phyloP scores from a whole-genome alignment of 352 stramenopile genomes.

The Pythium utonaiense region DNA sequence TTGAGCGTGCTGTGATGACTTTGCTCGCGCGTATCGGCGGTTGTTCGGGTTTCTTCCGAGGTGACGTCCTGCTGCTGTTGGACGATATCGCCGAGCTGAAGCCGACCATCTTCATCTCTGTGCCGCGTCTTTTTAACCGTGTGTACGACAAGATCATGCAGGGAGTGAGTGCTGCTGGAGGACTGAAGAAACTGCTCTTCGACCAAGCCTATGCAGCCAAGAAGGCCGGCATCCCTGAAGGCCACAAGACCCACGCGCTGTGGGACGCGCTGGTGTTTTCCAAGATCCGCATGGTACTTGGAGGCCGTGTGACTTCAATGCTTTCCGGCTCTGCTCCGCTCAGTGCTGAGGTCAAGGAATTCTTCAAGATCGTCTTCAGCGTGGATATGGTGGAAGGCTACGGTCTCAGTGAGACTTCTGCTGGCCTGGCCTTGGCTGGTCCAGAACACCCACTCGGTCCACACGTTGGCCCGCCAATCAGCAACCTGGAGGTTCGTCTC shows the following conservation, averaged over 20 bases:
- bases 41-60: constrained; percentile 74
- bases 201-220: constrained; percentile 62
- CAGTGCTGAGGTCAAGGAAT: constrained; percentile 91
- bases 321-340: constrained; percentile 95
- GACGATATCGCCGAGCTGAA: constrained; percentile 91
- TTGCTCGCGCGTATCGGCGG: constrained; percentile 83
- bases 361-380: constrained; percentile 94
- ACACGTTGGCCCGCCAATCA: constrained; percentile 90
- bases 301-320: constrained; percentile 87
- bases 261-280: constrained; percentile 96
- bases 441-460: constrained; percentile 62
- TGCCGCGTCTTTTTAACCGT: constrained; percentile 96
- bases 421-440: constrained; percentile 67
- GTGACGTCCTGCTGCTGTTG: constrained; percentile 90
- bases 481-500: constrained; percentile 89
- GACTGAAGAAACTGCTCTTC: constrained; percentile 69
- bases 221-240: constrained; percentile 38
- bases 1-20: constrained; percentile 90
- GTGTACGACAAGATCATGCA: constrained; percentile 95
- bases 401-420: constrained; percentile 93
- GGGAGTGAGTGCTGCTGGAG: constrained; percentile 49
- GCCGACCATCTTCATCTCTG: constrained; percentile 91
- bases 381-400: constrained; percentile 94
- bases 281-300: constrained; percentile 91
- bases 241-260: constrained; percentile 69